Evolutionary conservation across 1,139 yeast genomes (phyloP), one percentile per base, ranked within the genome.

Genomic region (Kurtzmaniella quercitrusa): DNA sequence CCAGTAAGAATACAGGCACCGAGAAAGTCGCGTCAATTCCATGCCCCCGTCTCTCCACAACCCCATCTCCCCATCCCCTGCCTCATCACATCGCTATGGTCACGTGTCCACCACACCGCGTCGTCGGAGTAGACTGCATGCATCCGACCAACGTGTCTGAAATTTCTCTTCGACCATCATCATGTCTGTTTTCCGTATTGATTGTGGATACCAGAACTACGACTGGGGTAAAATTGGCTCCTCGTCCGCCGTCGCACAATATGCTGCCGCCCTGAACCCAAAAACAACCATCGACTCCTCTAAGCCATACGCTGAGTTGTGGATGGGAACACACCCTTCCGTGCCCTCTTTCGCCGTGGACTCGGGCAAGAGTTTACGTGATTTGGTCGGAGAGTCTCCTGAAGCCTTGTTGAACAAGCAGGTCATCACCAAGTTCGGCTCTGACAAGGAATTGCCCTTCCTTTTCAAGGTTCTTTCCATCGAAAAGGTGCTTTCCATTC

Each of bases 291-390:
- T 90, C 46, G 89, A 85, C 52, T 91, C 83, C 54, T 46, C 72
- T 39, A 80, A 83, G 61, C 98, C 95, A 11, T 87, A 87, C 56
- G 95, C 95, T 33, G 95, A 87, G 63, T 75, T 93, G 54, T 93
- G 98, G 98, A 93, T 93, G 98, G 98, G 98, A 24, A 90, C 98
- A 24, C 98, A 93, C 60, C 94, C 95, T 42, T 85, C 86, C 41
- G 90, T 87, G 12, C 97, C 98, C 16, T 85, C 96, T n/a, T 68
- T 68, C 43, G 76, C 79, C 38, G 75, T 77, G 16, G 77, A 71
- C 24, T 65, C 72, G 33, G 81, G 81, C 34, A 68, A 75, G 51
- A 68, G 69, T 14, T 75, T 93, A 58, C 76, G 91, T 49, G 87
- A 85, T 15, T 63, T 88, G 41, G 79, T 91, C 41, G 66, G 72